A percentile compares a stretch with the other conserved stretches of the same genome.
These are phyloP conservation scores for Hyphochytrium catenoides DNA, from an alignment of 352 stramenopile genomes.

Conservation along the genomic window DNA sequence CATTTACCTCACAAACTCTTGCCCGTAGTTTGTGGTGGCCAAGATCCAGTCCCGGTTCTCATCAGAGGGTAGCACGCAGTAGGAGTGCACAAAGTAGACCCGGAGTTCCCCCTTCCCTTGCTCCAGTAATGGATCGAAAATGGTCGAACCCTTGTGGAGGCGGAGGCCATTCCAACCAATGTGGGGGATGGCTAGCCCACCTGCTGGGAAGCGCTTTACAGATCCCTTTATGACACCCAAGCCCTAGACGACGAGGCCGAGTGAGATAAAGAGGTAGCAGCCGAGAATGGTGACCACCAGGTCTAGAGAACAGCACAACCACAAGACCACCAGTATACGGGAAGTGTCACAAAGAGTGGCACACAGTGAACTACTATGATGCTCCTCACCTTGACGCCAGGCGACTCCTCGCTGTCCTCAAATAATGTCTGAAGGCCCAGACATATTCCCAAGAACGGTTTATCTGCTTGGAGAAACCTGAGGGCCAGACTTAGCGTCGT, in stretches of 20 bases:
- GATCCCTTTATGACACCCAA: slow-evolving; percentile 76
- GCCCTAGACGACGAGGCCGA: slow-evolving; percentile 17
- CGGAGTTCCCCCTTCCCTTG: slow-evolving; percentile 14
- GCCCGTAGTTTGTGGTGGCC: slow-evolving; percentile 82
- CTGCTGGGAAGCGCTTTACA: slow-evolving; percentile 63
- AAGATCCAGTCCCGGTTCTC: slow-evolving; percentile 75
- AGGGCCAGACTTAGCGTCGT: too few species aligned
- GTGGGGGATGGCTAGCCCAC: slow-evolving; percentile 68
- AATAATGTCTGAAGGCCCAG: slow-evolving; percentile 96
- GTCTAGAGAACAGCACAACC: too few species aligned
- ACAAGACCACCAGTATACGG: too few species aligned
- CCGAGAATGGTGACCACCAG: neutral
- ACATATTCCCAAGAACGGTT: slow-evolving; percentile 92
- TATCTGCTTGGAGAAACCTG: slow-evolving; percentile 19
- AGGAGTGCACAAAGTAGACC: slow-evolving; percentile 97
- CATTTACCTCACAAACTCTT: slow-evolving; percentile 57
- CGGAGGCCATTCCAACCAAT: slow-evolving; percentile 95
- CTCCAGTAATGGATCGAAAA: slow-evolving; percentile 23
- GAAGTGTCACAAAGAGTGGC: too few species aligned
- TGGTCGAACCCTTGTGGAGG: slow-evolving; percentile 48
- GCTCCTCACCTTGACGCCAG: slow-evolving; percentile 19
- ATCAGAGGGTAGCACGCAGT: slow-evolving; percentile 36
- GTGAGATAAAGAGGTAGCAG: slow-evolving; percentile 4
- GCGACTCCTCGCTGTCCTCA: slow-evolving; percentile 78
- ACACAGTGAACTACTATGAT: neutral